Base-by-base conservation (phyloP, 768 basidiomycete species). In the Tylopilus sp. region DNA sequence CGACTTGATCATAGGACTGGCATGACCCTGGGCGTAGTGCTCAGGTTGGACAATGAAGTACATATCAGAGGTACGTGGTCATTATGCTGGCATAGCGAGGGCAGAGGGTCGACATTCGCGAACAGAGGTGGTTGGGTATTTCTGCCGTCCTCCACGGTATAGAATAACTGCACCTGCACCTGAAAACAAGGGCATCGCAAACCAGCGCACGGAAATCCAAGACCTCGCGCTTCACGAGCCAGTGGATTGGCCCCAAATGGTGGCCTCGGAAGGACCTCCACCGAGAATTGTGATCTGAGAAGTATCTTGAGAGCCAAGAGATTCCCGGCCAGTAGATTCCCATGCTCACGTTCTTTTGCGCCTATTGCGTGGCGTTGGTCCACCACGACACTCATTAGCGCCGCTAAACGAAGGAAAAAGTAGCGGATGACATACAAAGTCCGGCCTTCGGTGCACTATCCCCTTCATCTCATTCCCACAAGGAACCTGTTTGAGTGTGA, bases 121-220 rank as follows among this genome's bases (percentile, higher is more conserved):
- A 77, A 77, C 2, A 78, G 68, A 17, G 71, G 71, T 10, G 76
- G 75, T 4, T 60, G 47, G 3, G 76, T 77, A 30, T 68, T 61
- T 18, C 76, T 76, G 11, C 64, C 64, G 42, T 76, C 68, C 77
- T 76, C 51, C 75, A 33, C 31, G 12, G 15, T 33, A 13, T 33
- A 13, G 76, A 17, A 77, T 41, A 5, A 77, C 75, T 4, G 75
- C 74, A 2, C 76, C 76, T 28, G 73, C 76, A 44, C 73, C 73
- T 69, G 23, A 42, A 38, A 48, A 48, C 11, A 12, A 23, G 42
- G n/a, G 12, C 30, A 20, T 22, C 26, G 25, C 18, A 33, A 25
- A 46, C 25, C 35, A 46, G 23, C 7, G 26, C 10, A 36, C 18
- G 13, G n/a, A 8, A 28, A 4, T n/a, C 3, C n/a, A 5, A 9